Evolutionary conservation across 2,329 filamentous ascomycete genomes (phyloP).

Genomic region (Nothomitra cinnamomea): DNA sequence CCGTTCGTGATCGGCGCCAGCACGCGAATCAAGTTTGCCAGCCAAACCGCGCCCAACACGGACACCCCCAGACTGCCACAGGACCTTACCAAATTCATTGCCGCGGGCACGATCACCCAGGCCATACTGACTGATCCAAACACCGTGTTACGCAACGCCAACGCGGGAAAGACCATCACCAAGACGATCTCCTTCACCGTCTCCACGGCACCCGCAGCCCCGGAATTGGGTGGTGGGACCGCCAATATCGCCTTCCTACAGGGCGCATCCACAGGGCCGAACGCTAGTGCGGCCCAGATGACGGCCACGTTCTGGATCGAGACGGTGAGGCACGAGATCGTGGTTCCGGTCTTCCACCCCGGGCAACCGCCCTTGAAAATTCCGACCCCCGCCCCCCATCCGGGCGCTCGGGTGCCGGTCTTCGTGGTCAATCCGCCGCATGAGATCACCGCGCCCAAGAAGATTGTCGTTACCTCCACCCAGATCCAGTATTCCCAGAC

Average conservation of each 20-base stretch:
- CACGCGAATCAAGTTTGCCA: conserved; percentile 7
- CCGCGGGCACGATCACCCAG: conserved; percentile 19
- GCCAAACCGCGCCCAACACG: conserved; percentile 8
- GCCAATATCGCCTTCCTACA: conserved; percentile 18
- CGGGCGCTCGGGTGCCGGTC: conserved; percentile 3
- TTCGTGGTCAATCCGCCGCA: conserved; percentile 12
- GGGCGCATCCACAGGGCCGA: conserved; percentile 12
- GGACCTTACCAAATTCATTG: conserved; percentile 16
- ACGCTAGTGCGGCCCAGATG: conserved; percentile 15
- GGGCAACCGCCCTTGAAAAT: conserved; percentile 6
- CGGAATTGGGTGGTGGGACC: conserved; percentile 18
- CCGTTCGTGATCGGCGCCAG: conserved; percentile 12
- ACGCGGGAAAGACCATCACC: conserved; percentile 18
- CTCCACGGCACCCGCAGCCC: conserved; percentile 11
- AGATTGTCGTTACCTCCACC: conserved; percentile 13
- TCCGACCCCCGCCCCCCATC: not conserved
- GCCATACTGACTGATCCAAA: conserved; percentile 18
- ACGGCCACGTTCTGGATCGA: conserved; percentile 19
- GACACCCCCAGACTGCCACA: conserved; percentile 17
- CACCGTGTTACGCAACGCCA: conserved; percentile 16
- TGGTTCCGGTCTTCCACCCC: conserved; percentile 10
- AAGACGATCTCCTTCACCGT: conserved; percentile 18
- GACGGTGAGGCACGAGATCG: conserved; percentile 15
- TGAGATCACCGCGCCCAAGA: conserved; percentile 8
- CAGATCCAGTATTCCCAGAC: conserved; percentile 25